Evolutionary conservation across 352 stramenopile genomes (phyloP), one percentile per base, ranked within the genome.

Genomic region (Globisporangium sylvaticum): DNA sequence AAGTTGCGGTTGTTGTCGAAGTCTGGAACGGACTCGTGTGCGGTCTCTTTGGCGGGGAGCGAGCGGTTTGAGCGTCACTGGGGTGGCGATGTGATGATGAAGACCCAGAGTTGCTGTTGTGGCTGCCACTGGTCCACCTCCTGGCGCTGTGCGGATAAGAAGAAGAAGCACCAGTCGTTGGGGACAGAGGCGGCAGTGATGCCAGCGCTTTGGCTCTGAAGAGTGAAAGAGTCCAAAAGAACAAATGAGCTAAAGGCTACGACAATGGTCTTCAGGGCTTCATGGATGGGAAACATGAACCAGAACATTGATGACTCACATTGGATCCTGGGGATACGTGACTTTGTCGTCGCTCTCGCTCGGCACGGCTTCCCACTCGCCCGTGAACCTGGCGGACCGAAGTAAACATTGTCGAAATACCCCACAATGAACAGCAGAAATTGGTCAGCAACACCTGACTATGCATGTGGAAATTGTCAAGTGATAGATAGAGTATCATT

Each of bases 311-410:
- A 22, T 18, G 4, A 20, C 60, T 25, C 60, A 68, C 66, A 72
- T 24, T 8, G 54, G 42, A 4, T 65, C 44, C 31, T 57, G 54
- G 15, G 37, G 3, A 6, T 44, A 32, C 1, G 27, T 15, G 3
- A 53, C 22, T 15, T 18, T 31, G 31, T 72, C 66, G n/a, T 77
- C 71, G 53, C 63, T 34, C 7, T 72, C 68, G 10, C 42, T 50
- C 7, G 69, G 25, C 4, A 80, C 74, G 3, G 77, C 78, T 64
- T 84, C 72, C 80, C 81, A 86, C 48, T 88, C 74, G 0, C 70
- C 68, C 20, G 71, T 72, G 54, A 78, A 74, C 29, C 70, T 66
- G 53, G 70, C 58, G n/a, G 71, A 61, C 22, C 76, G 77, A 29
- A 20, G 37, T 18, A 44, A 44, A 54, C 67, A 74, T 44, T 73